Conservation (phyloP, 257 asterid genomes). For the Salvia rosmarinus region DNA sequence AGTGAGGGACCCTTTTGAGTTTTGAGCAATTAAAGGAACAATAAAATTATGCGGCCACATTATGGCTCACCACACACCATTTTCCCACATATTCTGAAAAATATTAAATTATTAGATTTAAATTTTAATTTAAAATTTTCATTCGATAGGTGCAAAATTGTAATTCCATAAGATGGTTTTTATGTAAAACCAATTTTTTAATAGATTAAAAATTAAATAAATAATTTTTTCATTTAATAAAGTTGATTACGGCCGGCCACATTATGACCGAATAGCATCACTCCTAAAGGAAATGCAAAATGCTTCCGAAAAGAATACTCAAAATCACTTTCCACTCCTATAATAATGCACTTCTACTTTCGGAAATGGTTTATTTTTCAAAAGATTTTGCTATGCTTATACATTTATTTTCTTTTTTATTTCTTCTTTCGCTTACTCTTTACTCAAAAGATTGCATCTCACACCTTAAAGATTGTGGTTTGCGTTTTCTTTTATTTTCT, state of each 20-base stretch:
- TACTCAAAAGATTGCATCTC: slow-evolving; percentile 46
- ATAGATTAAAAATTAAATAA: too few species aligned
- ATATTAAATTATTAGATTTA: too few species aligned
- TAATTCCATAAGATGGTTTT: too few species aligned
- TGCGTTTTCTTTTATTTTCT: background rate
- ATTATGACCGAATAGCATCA: too few species aligned
- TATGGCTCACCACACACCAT: too few species aligned
- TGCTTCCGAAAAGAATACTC: slow-evolving; percentile 28
- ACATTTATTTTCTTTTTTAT: background rate
- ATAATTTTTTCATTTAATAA: too few species aligned
- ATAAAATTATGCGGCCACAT: too few species aligned
- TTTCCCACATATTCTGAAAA: too few species aligned
- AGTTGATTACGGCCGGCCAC: too few species aligned
- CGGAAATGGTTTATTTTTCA: slow-evolving; percentile 21
- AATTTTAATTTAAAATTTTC: too few species aligned
- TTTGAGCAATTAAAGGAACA: slow-evolving; percentile 17
- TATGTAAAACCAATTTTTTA: too few species aligned
- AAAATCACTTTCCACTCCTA: slow-evolving; percentile 33
- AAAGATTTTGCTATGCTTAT: slow-evolving; percentile 25
- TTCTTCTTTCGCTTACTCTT: slow-evolving; percentile 43
- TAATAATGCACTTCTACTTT: slow-evolving; percentile 39
- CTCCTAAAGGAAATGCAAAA: slow-evolving; percentile 41
- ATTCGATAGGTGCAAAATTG: too few species aligned
- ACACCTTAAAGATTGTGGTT: slow-evolving; percentile 21
- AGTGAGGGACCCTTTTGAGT: slow-evolving; percentile 30